These are phyloP conservation scores for Tuber calosporum DNA, from an alignment of 495 filamentous ascomycete species.

Conservation along the genomic window DNA sequence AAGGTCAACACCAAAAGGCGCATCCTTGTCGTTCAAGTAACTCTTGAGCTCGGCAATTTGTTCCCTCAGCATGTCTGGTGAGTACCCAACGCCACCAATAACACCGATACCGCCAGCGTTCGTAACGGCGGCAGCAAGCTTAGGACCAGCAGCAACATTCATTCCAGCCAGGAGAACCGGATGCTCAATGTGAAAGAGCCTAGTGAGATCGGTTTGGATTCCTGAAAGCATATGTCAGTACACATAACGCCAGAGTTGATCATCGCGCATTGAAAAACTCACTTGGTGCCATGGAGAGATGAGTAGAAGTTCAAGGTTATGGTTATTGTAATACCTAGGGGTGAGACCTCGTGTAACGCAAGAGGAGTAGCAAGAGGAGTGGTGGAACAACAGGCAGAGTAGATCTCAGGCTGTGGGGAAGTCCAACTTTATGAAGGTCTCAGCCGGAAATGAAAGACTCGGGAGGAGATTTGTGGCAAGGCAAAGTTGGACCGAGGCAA, in stretches of 20 bases:
- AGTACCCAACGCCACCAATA: conserved; percentile 93
- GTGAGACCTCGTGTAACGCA: neutral
- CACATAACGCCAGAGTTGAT: neutral
- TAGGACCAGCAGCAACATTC: conserved; percentile 97
- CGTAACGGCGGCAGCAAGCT: conserved; percentile 92
- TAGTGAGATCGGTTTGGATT: conserved; percentile 66
- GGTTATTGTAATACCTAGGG: neutral
- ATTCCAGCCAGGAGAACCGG: conserved; percentile 93
- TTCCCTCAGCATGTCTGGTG: conserved; percentile 90
- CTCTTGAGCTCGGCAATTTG: conserved; percentile 92
- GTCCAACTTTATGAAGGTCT: conserved; percentile 13
- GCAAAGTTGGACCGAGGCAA: conserved; percentile 17
- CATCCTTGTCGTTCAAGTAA: conserved; percentile 83
- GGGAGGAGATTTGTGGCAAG: neutral
- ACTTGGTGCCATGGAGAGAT: conserved; percentile 25
- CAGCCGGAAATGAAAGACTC: conserved; percentile 17
- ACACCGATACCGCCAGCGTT: conserved; percentile 96
- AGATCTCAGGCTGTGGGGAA: conserved; percentile 10
- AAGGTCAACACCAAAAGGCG: conserved; percentile 96
- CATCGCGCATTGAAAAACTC: conserved; percentile 2
- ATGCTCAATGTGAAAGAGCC: conserved; percentile 95
- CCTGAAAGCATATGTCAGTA: conserved; percentile 16
- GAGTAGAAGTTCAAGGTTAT: neutral
- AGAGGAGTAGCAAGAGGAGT: too few relatives aligned
- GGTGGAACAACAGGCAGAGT: neutral